Conservation (phyloP, 2,329 filamentous ascomycete genomes). For the Exophiala oligosperma region DNA sequence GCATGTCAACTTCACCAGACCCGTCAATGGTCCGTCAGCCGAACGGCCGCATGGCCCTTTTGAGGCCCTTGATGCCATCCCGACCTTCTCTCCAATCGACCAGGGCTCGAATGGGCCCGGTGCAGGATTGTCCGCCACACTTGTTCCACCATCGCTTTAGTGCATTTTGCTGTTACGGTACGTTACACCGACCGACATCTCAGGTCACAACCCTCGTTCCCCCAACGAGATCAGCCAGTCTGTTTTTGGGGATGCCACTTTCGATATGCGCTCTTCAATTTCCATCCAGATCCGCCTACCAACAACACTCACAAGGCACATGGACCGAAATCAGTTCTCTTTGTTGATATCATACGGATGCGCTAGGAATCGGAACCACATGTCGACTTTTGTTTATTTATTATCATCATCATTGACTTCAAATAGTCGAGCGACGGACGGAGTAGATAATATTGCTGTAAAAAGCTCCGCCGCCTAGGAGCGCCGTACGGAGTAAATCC, state of each 20-base stretch:
- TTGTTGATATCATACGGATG: not conserved
- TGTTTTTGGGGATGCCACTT: slow-evolving; percentile 15
- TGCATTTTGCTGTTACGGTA: slow-evolving; percentile 11
- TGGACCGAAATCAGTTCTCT: not conserved
- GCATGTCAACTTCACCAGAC: no score
- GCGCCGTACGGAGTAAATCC: not conserved
- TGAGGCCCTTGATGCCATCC: no score
- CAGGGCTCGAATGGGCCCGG: not conserved
- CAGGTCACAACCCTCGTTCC: not conserved
- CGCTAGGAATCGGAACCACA: not conserved
- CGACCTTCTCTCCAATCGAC: no score
- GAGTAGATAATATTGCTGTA: no score
- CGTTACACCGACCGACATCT: slow-evolving; percentile 12
- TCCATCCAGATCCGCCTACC: slow-evolving; percentile 21
- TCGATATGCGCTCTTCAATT: slow-evolving; percentile 24
- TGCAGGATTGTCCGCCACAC: slow-evolving; percentile 11
- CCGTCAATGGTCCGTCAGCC: no score
- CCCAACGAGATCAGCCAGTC: slow-evolving; percentile 14
- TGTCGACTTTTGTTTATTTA: not conserved
- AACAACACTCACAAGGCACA: not conserved
- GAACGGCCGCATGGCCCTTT: no score
- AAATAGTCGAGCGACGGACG: not conserved
- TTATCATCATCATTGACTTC: not conserved
- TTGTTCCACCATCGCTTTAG: slow-evolving; percentile 25
- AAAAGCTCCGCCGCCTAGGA: no score